Conservation (phyloP, 352 stramenopile species). For the Globisporangium rhizosaccharum region DNA sequence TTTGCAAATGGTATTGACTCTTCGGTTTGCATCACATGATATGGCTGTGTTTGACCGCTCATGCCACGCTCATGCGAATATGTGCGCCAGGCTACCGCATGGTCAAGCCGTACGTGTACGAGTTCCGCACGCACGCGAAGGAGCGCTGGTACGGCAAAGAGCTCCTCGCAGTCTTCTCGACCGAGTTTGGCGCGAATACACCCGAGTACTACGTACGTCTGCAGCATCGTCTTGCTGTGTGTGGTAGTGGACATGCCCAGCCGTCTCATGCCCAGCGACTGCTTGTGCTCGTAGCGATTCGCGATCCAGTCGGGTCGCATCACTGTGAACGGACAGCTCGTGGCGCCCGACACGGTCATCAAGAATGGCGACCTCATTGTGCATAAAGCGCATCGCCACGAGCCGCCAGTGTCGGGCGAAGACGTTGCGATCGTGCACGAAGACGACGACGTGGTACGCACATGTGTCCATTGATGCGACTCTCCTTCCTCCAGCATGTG, state of each 20-base stretch:
- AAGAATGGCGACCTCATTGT: conserved; percentile 92
- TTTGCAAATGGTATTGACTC: conserved; percentile 40
- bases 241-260: conserved; percentile 1
- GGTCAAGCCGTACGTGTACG: conserved; percentile 93
- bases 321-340: conserved; percentile 86
- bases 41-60: neutral
- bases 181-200: conserved; percentile 80
- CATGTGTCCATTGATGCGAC: neutral
- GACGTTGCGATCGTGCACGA: conserved; percentile 78
- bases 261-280: neutral
- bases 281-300: conserved; percentile 48
- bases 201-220: conserved; percentile 79
- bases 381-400: conserved; percentile 95
- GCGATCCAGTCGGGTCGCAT: conserved; percentile 93
- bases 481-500: neutral
- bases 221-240: neutral
- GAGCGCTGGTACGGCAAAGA: conserved; percentile 90
- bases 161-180: conserved; percentile 89
- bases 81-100: conserved; percentile 61
- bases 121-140: conserved; percentile 95
- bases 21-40: neutral
- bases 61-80: neutral
- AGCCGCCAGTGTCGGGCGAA: conserved; percentile 90
- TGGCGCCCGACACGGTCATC: conserved; percentile 75
- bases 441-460: conserved; percentile 62